phyloP scores from a whole-genome alignment of 78 protist species.

The Tieghemostelium lacteum region DNA sequence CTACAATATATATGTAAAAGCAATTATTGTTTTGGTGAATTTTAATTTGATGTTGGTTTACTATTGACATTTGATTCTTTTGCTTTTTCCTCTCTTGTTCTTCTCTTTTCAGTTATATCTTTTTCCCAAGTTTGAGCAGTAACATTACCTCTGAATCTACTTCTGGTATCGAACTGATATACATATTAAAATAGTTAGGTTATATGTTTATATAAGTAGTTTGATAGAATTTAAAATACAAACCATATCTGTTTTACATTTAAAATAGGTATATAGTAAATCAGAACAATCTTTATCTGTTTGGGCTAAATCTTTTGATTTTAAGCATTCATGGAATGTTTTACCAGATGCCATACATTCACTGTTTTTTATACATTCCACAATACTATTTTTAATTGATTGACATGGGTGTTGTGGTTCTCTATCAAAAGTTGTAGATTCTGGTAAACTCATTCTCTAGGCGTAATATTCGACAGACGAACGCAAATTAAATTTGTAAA shows the following conservation, averaged over 20 bases:
- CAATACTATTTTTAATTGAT: slow-evolving; percentile 41
- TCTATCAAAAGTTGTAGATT: background rate
- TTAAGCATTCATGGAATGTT: slow-evolving; percentile 69
- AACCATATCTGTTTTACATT: slow-evolving; percentile 76
- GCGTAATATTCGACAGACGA: background rate
- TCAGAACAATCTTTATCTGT: slow-evolving; percentile 48
- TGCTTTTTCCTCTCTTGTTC: background rate
- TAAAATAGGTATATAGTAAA: slow-evolving; percentile 32
- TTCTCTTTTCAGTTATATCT: slow-evolving; percentile 22
- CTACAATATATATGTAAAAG: no score
- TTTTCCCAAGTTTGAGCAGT: slow-evolving; percentile 53
- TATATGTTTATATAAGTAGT: background rate
- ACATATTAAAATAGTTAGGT: background rate
- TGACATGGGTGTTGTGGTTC: slow-evolving; percentile 21
- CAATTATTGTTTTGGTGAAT: no score
- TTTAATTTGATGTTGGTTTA: no score
- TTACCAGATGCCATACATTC: slow-evolving; percentile 51
- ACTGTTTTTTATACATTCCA: slow-evolving; percentile 32
- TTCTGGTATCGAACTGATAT: slow-evolving; percentile 54
- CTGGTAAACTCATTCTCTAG: background rate
- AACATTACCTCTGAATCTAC: slow-evolving; percentile 78
- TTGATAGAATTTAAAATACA: background rate
- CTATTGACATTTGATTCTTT: background rate
- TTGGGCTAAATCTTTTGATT: slow-evolving; percentile 28
- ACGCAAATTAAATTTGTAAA: background rate